Evolutionary conservation across 306 rosid species (phyloP).

Genomic region (Fagus crenata): DNA sequence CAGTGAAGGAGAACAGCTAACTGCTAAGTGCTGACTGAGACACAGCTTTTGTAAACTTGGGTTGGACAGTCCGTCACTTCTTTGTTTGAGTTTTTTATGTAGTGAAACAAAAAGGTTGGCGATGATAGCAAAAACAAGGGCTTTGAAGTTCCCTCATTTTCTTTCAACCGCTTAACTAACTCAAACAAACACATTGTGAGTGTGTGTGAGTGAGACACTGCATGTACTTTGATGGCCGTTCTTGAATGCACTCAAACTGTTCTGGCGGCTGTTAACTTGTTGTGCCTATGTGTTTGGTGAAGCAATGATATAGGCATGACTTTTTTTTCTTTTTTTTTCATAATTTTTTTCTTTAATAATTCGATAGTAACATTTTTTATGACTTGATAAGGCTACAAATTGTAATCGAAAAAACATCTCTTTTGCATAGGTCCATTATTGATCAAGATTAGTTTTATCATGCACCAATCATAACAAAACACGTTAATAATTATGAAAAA

Average conservation of each 20-base stretch:
- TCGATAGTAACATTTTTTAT: no score
- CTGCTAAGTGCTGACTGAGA: conserved; percentile 25
- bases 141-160: conserved; percentile 14
- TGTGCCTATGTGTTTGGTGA: not conserved
- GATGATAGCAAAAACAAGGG: conserved; percentile 25
- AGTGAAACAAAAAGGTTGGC: conserved; percentile 37
- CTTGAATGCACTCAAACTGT: not conserved
- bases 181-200: conserved; percentile 20
- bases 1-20: conserved; percentile 7
- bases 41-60: conserved; percentile 9
- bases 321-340: not conserved
- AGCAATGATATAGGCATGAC: not conserved
- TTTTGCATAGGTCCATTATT: no score
- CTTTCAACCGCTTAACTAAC: conserved; percentile 42
- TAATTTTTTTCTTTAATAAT: no score
- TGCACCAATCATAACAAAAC: no score
- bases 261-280: not conserved
- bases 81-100: not conserved
- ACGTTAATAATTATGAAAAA: no score
- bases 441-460: no score
- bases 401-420: no score
- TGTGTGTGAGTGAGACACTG: conserved; percentile 1
- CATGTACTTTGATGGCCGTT: conserved; percentile 24
- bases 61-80: conserved; percentile 38
- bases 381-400: no score